Evolutionary conservation across 306 rosid species (phyloP), one percentile per base, ranked within the genome.

Genomic region (Casuarina equisetifolia): DNA sequence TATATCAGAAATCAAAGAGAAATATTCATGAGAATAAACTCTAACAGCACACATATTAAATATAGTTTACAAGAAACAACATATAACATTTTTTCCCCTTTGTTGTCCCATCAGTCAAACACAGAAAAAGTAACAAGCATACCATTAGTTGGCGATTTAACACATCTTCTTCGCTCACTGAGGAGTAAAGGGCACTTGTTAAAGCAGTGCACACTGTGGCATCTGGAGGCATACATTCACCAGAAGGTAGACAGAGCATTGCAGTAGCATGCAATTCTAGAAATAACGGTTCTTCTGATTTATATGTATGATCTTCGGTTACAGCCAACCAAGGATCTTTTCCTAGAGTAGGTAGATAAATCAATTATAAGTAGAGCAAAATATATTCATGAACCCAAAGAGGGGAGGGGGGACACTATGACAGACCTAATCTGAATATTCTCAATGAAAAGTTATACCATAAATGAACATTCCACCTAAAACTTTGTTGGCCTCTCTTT

Each of bases 181-280:
- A 92, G 57, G 92, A 80, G 80, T 91, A 90, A 46, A 95, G 96
- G 76, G 97, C 90, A 92, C 97, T 92, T 55, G 19, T 89, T 81
- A 92, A 77, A 53, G 96, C 86, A 25, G 97, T 81, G 82, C 99
- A 95, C 45, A 91, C 92, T 7, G 96, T 86, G 78, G 97, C 97
- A 82, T 95, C 97, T 32, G 97, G 97, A 76, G 83, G 79, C 84
- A 95, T 77, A 86, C 97, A 89, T 81, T 95, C 97, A 79, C 97
- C 99, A 81, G 99, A 89, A 58, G 96, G 94, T 78, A 88, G 80
- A 86, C 99, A 95, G 72, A 95, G 96, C 97, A 89, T 89, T 62
- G 95, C 90, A 75, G 89, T 87, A 78, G 97, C 97, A 77, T 87
- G 96, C 91, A 92, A 89, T 87, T 95, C 94, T 75, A 95, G 89